phyloP scores from a whole-genome alignment of 495 filamentous ascomycete genomes.

The Penicillium coffeae region DNA sequence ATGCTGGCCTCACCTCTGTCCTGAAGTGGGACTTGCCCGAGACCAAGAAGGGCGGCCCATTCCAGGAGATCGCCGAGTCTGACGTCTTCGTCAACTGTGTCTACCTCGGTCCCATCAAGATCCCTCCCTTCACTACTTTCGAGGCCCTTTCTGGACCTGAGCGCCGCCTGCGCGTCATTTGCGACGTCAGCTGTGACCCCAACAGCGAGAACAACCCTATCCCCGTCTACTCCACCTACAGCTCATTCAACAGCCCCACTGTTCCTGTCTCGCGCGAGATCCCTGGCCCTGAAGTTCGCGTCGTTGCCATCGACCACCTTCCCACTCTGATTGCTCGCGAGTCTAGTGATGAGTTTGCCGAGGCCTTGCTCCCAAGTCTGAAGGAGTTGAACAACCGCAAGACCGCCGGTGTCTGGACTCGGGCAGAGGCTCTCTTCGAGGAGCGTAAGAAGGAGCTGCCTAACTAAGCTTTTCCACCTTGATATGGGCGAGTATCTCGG shows the following conservation, averaged over 20 bases:
- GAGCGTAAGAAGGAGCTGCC: constrained; percentile 79
- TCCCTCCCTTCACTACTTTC: constrained; percentile 62
- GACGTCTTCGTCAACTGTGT: constrained; percentile 91
- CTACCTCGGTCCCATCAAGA: constrained; percentile 64
- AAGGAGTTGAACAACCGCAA: constrained; percentile 71
- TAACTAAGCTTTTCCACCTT: no score
- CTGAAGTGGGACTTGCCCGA: constrained; percentile 92
- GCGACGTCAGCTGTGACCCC: constrained; percentile 78
- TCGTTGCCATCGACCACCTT: constrained; percentile 89
- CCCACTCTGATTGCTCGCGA: constrained; percentile 84
- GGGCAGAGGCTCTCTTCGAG: constrained; percentile 78
- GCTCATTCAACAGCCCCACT: constrained; percentile 80
- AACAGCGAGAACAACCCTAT: constrained; percentile 76
- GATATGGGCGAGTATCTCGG: no score
- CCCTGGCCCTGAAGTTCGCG: constrained; percentile 58
- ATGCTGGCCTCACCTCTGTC: constrained; percentile 72
- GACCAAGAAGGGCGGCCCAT: constrained; percentile 75
- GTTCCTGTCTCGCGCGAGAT: constrained; percentile 59
- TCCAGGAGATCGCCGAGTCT: constrained; percentile 69
- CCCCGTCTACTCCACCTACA: constrained; percentile 70
- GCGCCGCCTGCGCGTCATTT: constrained; percentile 78
- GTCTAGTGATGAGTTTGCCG: constrained; percentile 81
- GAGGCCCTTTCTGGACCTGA: constrained; percentile 63
- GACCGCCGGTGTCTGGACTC: constrained; percentile 71
- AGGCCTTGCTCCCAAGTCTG: constrained; percentile 73